A percentile compares a stretch with the other conserved stretches of the same genome.
phyloP scores from a whole-genome alignment of 2,329 filamentous ascomycete genomes.

The Botrytis fragariae region DNA sequence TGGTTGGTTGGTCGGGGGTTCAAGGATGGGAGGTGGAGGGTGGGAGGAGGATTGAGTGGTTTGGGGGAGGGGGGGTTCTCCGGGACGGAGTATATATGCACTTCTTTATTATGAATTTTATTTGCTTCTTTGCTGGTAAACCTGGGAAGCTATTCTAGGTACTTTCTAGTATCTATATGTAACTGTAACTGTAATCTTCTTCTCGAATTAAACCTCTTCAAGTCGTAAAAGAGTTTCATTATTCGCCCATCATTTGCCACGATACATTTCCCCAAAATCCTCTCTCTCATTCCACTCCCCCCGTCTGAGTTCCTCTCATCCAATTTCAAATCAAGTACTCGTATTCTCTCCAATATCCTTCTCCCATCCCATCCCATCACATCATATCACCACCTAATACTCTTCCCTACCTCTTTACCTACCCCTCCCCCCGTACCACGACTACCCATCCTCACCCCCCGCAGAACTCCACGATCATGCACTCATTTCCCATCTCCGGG shows the following conservation, averaged over 20 bases:
- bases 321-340: background rate
- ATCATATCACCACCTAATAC: no score
- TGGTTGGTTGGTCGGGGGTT: no score
- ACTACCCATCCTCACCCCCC: no score
- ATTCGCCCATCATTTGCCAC: fast-evolving
- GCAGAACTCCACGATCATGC: no score
- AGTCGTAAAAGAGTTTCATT: background rate
- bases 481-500: no score
- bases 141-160: background rate
- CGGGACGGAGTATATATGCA: no score
- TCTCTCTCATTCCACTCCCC: no score
- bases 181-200: background rate
- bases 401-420: no score
- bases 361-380: background rate
- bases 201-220: background rate
- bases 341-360: background rate
- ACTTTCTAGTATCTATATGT: background rate
- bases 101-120: fast-evolving
- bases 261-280: no score
- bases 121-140: background rate
- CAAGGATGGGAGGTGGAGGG: background rate
- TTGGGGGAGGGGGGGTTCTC: no score
- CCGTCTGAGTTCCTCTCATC: background rate
- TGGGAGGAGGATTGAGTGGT: no score
- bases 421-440: no score